phyloP scores from a whole-genome alignment of 2,329 filamentous ascomycete genomes.

The Fusarium luffae region DNA sequence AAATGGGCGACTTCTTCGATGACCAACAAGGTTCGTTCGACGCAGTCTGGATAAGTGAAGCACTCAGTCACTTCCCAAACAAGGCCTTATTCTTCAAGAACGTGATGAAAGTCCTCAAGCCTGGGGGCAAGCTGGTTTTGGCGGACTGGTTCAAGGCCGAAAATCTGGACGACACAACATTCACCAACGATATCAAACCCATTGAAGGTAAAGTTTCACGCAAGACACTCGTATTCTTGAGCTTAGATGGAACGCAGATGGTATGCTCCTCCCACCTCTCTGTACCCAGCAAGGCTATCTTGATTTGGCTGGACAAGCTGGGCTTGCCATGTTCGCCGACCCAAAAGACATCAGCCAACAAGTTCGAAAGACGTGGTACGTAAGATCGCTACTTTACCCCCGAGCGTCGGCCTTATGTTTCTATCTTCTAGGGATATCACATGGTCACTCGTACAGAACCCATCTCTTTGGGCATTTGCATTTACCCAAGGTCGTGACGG shows the following conservation, averaged over 20 bases:
- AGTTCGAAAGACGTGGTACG: slow-evolving; percentile 69
- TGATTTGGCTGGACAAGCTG: slow-evolving; percentile 59
- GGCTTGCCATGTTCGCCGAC: slow-evolving; percentile 56
- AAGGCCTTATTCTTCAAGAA: slow-evolving; percentile 69
- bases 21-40: slow-evolving; percentile 58
- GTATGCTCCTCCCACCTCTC: slow-evolving; percentile 69
- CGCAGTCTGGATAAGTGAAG: slow-evolving; percentile 71
- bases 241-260: slow-evolving; percentile 53
- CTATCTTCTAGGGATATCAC: slow-evolving; percentile 65
- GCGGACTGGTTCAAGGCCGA: slow-evolving; percentile 72
- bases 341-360: slow-evolving; percentile 68
- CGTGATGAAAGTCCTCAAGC: slow-evolving; percentile 58
- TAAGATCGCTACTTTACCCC: not conserved
- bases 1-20: slow-evolving; percentile 65
- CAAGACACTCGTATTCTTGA: not conserved
- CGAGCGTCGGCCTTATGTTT: not conserved
- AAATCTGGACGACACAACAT: slow-evolving; percentile 55
- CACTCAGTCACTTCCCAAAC: slow-evolving; percentile 69
- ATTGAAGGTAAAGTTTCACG: slow-evolving; percentile 60
- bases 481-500: slow-evolving; percentile 69
- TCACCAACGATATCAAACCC: slow-evolving; percentile 65
- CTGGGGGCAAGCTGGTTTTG: slow-evolving; percentile 64
- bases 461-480: slow-evolving; percentile 70
- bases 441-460: slow-evolving; percentile 68
- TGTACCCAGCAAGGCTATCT: slow-evolving; percentile 66